Base-by-base conservation (phyloP, 306 rosid species). In the Pterocarpus santalinus region DNA sequence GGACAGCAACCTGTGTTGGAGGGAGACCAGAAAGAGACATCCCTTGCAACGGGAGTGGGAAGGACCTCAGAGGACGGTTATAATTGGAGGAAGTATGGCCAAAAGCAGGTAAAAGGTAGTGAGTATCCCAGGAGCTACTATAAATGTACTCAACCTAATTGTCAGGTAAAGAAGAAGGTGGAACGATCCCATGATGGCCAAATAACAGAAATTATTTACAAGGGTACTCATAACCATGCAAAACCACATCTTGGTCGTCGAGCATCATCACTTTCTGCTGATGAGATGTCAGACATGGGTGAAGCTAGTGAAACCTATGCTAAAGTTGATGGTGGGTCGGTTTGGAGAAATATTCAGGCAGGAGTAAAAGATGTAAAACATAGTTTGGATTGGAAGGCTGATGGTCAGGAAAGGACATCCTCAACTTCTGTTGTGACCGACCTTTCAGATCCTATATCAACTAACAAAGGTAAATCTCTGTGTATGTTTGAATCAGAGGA, bases 61-160 rank as follows among this genome's bases (percentile, higher is more conserved):
- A 92, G 89, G 77, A 87, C 89, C 75, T 83, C 91, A 78, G 95
- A 91, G 73, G 97, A 94, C 80, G 97, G 97, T 70, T 94, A 92
- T 79, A 94, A 91, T 65, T 94, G 98, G 98, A 92, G 97, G 64
- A 95, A 95, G 85, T 95, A 95, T 78, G 98, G 98, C 30, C 98
- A 95, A 72, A 95, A 95, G 80, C 97, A 92, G 85, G 98, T 95
- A 1, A 95, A 92, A 78, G 97, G 98, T 6, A 91, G 97, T 69
- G 97, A 92, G 83, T 95, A 89, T 86, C 98, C 97, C 5, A 89
- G 98, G 73, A 95, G 98, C 84, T 95, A 95, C 74, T 95, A 91
- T 46, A 95, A 92, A 85, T 94, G 98, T 63, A 92, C 97, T 4
- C 84, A 90, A 57, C 84, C 92, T 72, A 91, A 83, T 80, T 94